Base-by-base conservation (phyloP, 495 filamentous ascomycete species). In the Letharia lupina region DNA sequence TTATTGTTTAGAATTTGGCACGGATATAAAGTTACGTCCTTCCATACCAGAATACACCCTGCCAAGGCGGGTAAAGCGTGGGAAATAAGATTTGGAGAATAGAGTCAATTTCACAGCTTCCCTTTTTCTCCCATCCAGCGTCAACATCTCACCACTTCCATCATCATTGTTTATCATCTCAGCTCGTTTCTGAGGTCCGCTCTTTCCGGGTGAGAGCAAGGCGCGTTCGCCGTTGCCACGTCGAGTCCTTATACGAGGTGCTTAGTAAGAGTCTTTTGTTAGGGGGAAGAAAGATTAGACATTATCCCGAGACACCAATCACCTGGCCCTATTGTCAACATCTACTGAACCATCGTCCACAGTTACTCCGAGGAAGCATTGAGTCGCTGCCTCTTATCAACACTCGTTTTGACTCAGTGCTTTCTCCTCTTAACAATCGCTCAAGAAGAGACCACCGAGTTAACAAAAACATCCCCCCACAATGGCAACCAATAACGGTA, bases 301-400 rank as follows among this genome's bases (percentile, higher is more conserved):
- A 28, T 44, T 57, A 20, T n/a, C 28, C 63, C 48, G 31, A 65
- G 54, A 59, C 54, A 57, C 41, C 54, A 59, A 65, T 65, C 47
- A 54, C 64, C 60, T 54, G 64, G 48, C 40, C 39, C 13, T 50
- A 47, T 56, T 45, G 18, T 40, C 61, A 65, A 33, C 54, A 54
- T 60, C 28, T 16, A 45, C 23, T 44, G 41, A 60, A 39, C n/a
- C 58, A 28, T 35, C 65, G 35, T 31, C 64, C 33, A 16, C 18
- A 63, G 63, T 57, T 52, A 15, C 39, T 39, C 16, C 28, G 8
- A 62, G 63, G 44, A 66, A 60, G 45, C 64, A 66, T 69, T 69
- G 42, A 66, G 28, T 66, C 62, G 64, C 28, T 35, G 60, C 60
- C 63, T 65, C 23, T 7, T 9, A 48, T 37, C 65, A 28, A 52